A percentile compares a stretch with the other conserved stretches of the same genome.
phyloP scores from a whole-genome alignment of 2,329 filamentous ascomycete genomes.

The Trichophyton rubrum region DNA sequence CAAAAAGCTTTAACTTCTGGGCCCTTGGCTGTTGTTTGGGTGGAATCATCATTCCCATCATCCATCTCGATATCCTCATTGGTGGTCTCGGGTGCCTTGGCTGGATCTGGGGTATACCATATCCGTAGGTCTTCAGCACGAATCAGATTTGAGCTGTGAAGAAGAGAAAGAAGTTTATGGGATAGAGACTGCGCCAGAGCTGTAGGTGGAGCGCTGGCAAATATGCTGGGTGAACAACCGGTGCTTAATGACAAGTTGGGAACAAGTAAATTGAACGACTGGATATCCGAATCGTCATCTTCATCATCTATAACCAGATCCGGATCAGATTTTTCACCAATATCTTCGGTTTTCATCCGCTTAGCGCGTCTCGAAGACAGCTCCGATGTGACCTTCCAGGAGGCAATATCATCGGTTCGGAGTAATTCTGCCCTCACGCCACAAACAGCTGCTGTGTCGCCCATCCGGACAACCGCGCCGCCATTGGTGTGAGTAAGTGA shows the following conservation, averaged over 20 bases:
- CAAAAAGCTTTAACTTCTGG: slow-evolving; percentile 70
- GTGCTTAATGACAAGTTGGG: slow-evolving; percentile 90
- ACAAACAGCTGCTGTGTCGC: slow-evolving; percentile 89
- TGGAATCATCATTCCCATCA: slow-evolving; percentile 22
- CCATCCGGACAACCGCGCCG: slow-evolving; percentile 73
- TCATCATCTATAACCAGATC: slow-evolving; percentile 35
- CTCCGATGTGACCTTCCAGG: slow-evolving; percentile 30
- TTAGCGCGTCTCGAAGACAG: slow-evolving; percentile 21
- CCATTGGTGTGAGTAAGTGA: slow-evolving; percentile 83
- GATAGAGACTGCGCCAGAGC: slow-evolving; percentile 73
- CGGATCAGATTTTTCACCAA: slow-evolving; percentile 11
- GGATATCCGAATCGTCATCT: slow-evolving; percentile 36
- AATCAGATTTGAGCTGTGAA: slow-evolving; percentile 60
- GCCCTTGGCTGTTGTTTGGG: slow-evolving; percentile 16
- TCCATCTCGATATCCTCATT: slow-evolving; percentile 34
- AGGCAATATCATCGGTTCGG: slow-evolving; percentile 58
- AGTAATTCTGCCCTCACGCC: slow-evolving; percentile 81
- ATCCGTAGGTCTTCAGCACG: slow-evolving; percentile 59
- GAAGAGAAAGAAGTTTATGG: slow-evolving; percentile 61
- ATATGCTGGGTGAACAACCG: slow-evolving; percentile 71
- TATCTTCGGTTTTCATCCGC: slow-evolving; percentile 20
- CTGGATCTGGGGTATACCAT: slow-evolving; percentile 44
- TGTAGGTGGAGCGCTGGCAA: slow-evolving; percentile 71
- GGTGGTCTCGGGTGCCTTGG: slow-evolving; percentile 13
- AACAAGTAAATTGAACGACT: slow-evolving; percentile 57